These are phyloP conservation scores for Calonectria pseudoturangicola DNA, from an alignment of 2,329 filamentous ascomycete genomes.

Conservation along the genomic window DNA sequence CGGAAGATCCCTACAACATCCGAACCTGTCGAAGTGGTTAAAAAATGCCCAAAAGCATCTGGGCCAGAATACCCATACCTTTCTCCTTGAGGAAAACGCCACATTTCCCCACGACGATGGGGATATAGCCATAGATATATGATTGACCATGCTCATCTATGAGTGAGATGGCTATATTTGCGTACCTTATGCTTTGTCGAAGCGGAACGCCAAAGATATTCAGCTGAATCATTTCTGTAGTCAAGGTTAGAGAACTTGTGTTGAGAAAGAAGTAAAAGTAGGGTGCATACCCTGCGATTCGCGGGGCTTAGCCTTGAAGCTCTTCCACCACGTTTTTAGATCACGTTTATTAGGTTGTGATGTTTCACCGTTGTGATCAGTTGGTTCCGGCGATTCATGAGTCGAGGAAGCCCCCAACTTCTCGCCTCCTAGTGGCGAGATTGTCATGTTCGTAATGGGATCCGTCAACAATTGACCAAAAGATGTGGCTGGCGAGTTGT, in stretches of 20 bases:
- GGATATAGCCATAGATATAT: constrained; percentile 98
- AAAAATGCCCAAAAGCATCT: not conserved
- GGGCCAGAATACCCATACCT: constrained; percentile 74
- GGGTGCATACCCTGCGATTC: too few relatives aligned
- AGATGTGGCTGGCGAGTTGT: too few relatives aligned
- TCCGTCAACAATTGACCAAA: too few relatives aligned
- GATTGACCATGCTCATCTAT: constrained; percentile 94
- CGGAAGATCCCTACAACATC: constrained; percentile 97
- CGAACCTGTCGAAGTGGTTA: constrained; percentile 78
- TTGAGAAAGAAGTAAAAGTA: constrained; percentile 47
- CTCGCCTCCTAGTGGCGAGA: too few relatives aligned
- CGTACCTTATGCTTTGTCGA: constrained; percentile 95
- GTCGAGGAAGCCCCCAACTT: too few relatives aligned
- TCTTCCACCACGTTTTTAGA: too few relatives aligned
- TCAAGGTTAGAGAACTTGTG: constrained; percentile 38
- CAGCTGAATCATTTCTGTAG: constrained; percentile 65
- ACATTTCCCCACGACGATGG: constrained; percentile 98
- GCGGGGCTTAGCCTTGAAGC: too few relatives aligned
- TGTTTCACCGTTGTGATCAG: too few relatives aligned
- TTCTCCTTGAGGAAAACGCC: constrained; percentile 98
- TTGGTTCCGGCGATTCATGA: too few relatives aligned
- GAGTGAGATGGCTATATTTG: constrained; percentile 97
- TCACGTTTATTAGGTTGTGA: too few relatives aligned
- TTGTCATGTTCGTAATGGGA: too few relatives aligned
- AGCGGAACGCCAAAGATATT: constrained; percentile 97